Evolutionary conservation across 371 early-diverging fungal species (phyloP), one percentile per base, ranked within the genome.

Genomic region (Rhizomucor miehei): DNA sequence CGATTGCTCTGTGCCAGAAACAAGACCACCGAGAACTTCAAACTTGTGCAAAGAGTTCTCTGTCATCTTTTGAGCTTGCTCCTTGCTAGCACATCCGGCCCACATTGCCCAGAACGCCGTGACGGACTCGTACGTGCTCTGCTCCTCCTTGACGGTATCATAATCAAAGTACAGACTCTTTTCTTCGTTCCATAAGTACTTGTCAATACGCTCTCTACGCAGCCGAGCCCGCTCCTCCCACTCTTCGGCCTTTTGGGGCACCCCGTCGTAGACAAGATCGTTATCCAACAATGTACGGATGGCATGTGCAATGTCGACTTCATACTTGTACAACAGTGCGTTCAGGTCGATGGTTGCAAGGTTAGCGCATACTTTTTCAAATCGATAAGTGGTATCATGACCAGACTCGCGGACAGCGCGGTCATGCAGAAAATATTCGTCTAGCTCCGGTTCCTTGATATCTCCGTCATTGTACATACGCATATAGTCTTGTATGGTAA

Each of bases 331-430:
- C 59, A 94, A 67, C 24, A 96, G 73, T 34, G 85, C 66, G 66
- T 93, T 94, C 46, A 96, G 75, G 60, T 96, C 97, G 24, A 95
- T 79, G 1, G 95, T 93, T 1, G 89, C 90, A 54, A 96, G 73
- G 55, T 89, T 75, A 0, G 97, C 97, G 63, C 93, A 93, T 41
- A 85, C 77, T 36, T 84, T 84, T 58, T 96, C 97, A 36, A 92
- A 83, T 0, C 95, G 81, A 64, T 96, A 94, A 14, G 94, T 89
- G 0, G 95, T 94, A 64, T 96, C 95, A 69, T 96, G 95, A 8
- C 95, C 96, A 13, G 91, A 91, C 70, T 94, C 95, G 21, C 96
- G 86, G 1, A 94, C 95, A 0, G 95, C 94, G 2, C 97, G 85
- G 59, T 96, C 97, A 63, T 96, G 95, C 40, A 91, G 76, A 69